These are phyloP conservation scores for Didymella arachidicola DNA, from an alignment of 2,329 filamentous ascomycete species.

Conservation along the genomic window DNA sequence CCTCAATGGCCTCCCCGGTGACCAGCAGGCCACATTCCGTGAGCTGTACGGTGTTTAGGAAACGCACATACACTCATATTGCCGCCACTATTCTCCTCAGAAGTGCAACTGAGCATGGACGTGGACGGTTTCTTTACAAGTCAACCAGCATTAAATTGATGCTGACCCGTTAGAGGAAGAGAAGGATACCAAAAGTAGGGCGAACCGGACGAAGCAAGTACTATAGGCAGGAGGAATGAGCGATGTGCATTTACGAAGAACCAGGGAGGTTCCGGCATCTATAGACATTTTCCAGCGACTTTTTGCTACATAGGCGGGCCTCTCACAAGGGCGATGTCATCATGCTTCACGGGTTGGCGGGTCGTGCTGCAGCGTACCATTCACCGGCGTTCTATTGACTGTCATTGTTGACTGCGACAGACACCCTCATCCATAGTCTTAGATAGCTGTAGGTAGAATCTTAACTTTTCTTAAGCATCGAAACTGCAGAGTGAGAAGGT, in stretches of 20 bases:
- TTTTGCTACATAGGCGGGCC: slow-evolving; percentile 19
- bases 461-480: slow-evolving; percentile 7
- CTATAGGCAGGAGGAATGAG: slow-evolving; percentile 16
- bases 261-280: slow-evolving; percentile 37
- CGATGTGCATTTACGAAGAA: slow-evolving; percentile 37
- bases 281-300: slow-evolving; percentile 45
- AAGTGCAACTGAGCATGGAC: neutral
- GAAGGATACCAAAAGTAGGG: slow-evolving; percentile 34
- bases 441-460: slow-evolving; percentile 45
- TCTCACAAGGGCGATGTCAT: slow-evolving; percentile 18
- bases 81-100: slow-evolving; percentile 1
- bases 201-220: slow-evolving; percentile 5
- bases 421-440: slow-evolving; percentile 23
- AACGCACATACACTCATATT: neutral
- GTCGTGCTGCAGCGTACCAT: slow-evolving; percentile 33
- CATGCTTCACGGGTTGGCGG: slow-evolving; percentile 19
- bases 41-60: slow-evolving; percentile 52
- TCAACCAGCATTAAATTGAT: slow-evolving; percentile 39
- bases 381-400: slow-evolving; percentile 40
- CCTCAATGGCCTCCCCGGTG: slow-evolving; percentile 55
- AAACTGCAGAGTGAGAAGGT: neutral
- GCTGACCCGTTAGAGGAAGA: slow-evolving; percentile 34
- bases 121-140: slow-evolving; percentile 28
- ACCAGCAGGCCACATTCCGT: slow-evolving; percentile 55
- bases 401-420: slow-evolving; percentile 23